Percentiles rank a stretch among this genome's conserved stretches.
phyloP scores from a whole-genome alignment of 176 grass and related monocot species.

The Oryza officinalis region DNA sequence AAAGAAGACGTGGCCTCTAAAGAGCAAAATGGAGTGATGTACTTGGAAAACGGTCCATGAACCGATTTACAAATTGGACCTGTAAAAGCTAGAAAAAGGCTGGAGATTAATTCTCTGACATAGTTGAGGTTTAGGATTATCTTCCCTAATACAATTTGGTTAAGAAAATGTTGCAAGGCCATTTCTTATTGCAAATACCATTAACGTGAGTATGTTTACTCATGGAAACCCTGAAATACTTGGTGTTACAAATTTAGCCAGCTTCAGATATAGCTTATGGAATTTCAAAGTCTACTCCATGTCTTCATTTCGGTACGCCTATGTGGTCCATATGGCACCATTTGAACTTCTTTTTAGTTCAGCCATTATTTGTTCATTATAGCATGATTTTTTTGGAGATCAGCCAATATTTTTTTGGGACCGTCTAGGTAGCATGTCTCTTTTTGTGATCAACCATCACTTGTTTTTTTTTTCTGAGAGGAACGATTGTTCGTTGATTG shows the following conservation, averaged over 20 bases:
- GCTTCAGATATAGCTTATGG: background rate
- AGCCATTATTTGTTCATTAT: too few relatives aligned
- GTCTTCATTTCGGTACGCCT: background rate
- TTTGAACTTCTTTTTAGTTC: too few relatives aligned
- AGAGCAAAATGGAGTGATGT: constrained; percentile 58
- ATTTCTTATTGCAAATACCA: background rate
- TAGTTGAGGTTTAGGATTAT: background rate
- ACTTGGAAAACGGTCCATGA: constrained; percentile 60
- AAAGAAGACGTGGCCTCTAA: constrained; percentile 26
- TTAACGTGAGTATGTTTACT: background rate
- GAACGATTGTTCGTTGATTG: too few relatives aligned
- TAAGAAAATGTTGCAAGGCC: background rate
- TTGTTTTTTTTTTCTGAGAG: too few relatives aligned
- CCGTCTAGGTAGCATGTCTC: too few relatives aligned
- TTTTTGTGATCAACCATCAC: too few relatives aligned
- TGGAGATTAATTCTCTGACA: background rate
- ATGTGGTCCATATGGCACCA: background rate
- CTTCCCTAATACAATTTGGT: background rate
- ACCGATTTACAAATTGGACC: too few relatives aligned
- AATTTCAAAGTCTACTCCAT: background rate
- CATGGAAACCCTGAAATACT: background rate
- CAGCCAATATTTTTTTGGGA: too few relatives aligned
- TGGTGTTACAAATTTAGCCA: background rate
- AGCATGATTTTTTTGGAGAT: too few relatives aligned
- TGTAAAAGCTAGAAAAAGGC: background rate